These are phyloP conservation scores for Draba incana DNA, from an alignment of 345 rosid species.

Conservation along the genomic window DNA sequence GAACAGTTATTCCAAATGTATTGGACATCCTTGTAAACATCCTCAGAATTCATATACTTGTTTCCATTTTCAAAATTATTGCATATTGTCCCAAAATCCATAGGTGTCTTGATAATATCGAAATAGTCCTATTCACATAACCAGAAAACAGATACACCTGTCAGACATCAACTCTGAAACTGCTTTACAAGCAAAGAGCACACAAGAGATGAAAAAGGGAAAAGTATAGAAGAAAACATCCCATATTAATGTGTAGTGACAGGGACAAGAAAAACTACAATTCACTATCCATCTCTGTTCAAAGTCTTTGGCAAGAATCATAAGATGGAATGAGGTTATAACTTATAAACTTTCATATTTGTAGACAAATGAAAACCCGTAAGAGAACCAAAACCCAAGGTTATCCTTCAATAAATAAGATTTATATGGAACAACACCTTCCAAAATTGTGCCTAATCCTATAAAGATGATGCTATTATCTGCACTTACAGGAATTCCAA, in stretches of 20 bases:
- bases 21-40: slow-evolving; percentile 86
- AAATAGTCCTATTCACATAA: slow-evolving; percentile 73
- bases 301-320: not conserved
- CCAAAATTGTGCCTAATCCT: not conserved
- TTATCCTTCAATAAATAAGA: not conserved
- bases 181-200: not conserved
- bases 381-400: not conserved
- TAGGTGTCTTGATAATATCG: slow-evolving; percentile 91
- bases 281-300: slow-evolving; percentile 10
- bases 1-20: slow-evolving; percentile 91
- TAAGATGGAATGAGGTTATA: not conserved
- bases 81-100: slow-evolving; percentile 99
- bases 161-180: slow-evolving; percentile 6
- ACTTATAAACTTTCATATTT: not conserved
- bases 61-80: slow-evolving; percentile 67
- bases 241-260: not conserved
- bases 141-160: slow-evolving; percentile 29
- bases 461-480: not conserved
- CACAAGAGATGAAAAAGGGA: slow-evolving; percentile 2
- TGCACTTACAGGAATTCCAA: slow-evolving; percentile 94
- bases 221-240: not conserved
- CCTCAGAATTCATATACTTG: slow-evolving; percentile 77
- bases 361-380: not conserved
- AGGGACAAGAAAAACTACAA: not conserved
- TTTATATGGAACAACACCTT: not conserved